phyloP scores from a whole-genome alignment of 2,329 filamentous ascomycete genomes.

The Aspergillus fumigatus region DNA sequence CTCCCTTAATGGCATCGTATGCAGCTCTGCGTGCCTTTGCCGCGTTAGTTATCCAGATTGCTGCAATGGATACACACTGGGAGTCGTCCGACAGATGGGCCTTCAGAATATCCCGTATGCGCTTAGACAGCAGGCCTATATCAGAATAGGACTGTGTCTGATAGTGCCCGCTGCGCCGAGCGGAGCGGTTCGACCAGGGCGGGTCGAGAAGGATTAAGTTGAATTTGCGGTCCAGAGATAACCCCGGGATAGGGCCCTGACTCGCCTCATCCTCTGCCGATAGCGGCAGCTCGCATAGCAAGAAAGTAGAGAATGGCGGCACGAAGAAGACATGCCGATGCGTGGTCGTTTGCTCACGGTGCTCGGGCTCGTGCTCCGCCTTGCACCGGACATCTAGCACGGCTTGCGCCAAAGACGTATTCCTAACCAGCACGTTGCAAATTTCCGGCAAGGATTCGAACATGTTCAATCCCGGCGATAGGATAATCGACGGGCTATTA shows the following conservation, averaged over 20 bases:
- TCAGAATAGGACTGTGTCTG: slow-evolving; percentile 28
- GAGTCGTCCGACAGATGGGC: slow-evolving; percentile 33
- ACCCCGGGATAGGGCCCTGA: slow-evolving; percentile 20
- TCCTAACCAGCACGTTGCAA: slow-evolving; percentile 23
- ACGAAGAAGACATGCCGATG: slow-evolving; percentile 33
- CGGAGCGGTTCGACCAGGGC: slow-evolving; percentile 61
- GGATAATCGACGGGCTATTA: slow-evolving; percentile 26
- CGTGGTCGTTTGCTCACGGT: neutral
- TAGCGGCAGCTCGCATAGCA: slow-evolving; percentile 37
- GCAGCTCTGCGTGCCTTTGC: slow-evolving; percentile 45
- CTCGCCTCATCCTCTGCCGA: slow-evolving; percentile 7
- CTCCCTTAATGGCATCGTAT: slow-evolving; percentile 39
- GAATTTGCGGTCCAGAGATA: slow-evolving; percentile 40
- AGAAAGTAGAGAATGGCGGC: slow-evolving; percentile 47
- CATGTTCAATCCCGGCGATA: slow-evolving; percentile 29
- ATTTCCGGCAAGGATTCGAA: slow-evolving; percentile 25
- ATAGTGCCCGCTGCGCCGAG: slow-evolving; percentile 50
- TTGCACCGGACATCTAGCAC: slow-evolving; percentile 9
- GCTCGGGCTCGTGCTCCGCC: neutral
- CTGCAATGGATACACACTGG: slow-evolving; percentile 38
- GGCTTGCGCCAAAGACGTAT: slow-evolving; percentile 22
- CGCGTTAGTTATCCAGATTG: slow-evolving; percentile 61
- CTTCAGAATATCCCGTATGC: slow-evolving; percentile 44
- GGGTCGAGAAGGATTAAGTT: slow-evolving; percentile 59
- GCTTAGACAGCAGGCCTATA: slow-evolving; percentile 24